Percentiles rank a stretch among this genome's conserved stretches.
phyloP scores from a whole-genome alignment of 495 filamentous ascomycete species.

The Lasiosphaeriaceae sp. region DNA sequence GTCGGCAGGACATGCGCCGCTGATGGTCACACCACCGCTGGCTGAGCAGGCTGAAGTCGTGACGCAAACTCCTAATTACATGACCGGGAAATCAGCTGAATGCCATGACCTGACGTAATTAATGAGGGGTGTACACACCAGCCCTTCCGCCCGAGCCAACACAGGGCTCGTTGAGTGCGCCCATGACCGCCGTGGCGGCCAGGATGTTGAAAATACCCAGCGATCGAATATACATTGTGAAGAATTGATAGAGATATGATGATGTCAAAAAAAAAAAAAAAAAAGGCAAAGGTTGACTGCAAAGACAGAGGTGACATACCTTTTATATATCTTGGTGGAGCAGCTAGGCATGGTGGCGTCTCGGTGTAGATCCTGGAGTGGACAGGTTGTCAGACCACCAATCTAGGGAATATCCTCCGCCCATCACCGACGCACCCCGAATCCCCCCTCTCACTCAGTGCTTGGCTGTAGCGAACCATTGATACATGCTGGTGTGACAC shows the following conservation, averaged over 20 bases:
- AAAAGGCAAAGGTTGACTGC: not conserved
- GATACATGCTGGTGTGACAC: not conserved
- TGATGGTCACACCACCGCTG: slow-evolving; percentile 28
- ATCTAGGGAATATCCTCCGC: not conserved
- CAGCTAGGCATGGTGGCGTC: not conserved
- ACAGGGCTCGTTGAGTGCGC: slow-evolving; percentile 37
- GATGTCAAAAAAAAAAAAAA: not conserved
- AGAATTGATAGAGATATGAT: not conserved
- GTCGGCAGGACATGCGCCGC: slow-evolving; percentile 34
- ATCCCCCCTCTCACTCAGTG: not conserved
- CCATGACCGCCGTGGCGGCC: slow-evolving; percentile 19
- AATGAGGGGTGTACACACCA: slow-evolving; percentile 5
- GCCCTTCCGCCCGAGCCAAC: slow-evolving; percentile 25
- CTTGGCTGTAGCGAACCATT: not conserved
- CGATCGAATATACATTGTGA: not conserved
- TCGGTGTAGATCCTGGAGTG: not conserved
- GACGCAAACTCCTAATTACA: slow-evolving; percentile 32
- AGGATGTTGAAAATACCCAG: not conserved
- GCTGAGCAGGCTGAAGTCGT: slow-evolving; percentile 25
- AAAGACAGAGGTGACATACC: not conserved
- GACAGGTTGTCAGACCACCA: not conserved
- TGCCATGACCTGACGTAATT: not conserved
- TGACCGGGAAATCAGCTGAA: not conserved
- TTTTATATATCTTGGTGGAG: not conserved
- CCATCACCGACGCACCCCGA: not conserved